A percentile compares a stretch with the other conserved stretches of the same genome.
Evolutionary conservation across 2,329 filamentous ascomycete species (phyloP).

Genomic region (Aspergillus sp.): DNA sequence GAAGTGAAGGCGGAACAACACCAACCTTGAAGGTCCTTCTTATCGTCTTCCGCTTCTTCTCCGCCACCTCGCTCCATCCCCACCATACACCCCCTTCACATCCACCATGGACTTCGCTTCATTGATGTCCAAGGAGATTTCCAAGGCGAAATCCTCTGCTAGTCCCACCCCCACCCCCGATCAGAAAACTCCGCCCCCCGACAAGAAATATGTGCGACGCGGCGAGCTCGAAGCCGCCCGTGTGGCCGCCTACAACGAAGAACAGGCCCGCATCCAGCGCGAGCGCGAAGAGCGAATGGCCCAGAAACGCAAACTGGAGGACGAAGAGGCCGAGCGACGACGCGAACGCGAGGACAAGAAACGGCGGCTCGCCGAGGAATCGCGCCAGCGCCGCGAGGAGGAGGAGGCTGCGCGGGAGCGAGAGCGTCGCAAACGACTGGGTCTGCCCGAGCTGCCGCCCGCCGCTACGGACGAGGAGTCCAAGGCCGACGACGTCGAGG

Average conservation of each 20-base stretch:
- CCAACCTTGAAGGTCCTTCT: too few species aligned
- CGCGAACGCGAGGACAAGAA: constrained; percentile 78
- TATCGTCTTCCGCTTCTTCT: not conserved
- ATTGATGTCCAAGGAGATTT: constrained; percentile 89
- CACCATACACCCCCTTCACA: not conserved
- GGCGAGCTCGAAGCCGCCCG: constrained; percentile 83
- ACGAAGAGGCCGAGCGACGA: constrained; percentile 72
- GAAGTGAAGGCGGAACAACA: not conserved
- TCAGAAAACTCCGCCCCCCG: constrained; percentile 17
- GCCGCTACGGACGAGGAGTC: not conserved
- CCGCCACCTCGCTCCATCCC: not conserved
- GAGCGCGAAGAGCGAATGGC: constrained; percentile 68
- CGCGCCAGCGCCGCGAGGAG: constrained; percentile 65
- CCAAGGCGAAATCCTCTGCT: constrained; percentile 65
- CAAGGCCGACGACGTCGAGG: constrained; percentile 31
- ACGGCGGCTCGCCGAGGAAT: constrained; percentile 76
- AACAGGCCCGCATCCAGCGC: constrained; percentile 72
- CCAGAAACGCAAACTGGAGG: constrained; percentile 85
- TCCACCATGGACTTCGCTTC: constrained; percentile 87
- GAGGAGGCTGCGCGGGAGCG: constrained; percentile 72
- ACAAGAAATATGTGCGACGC: constrained; percentile 81
- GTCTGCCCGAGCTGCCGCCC: constrained; percentile 69
- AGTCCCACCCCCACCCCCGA: constrained; percentile 29
- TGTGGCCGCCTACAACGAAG: constrained; percentile 73
- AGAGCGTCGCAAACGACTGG: constrained; percentile 70